Conservation (phyloP, 306 rosid genomes). For the Fragaria ananassa region DNA sequence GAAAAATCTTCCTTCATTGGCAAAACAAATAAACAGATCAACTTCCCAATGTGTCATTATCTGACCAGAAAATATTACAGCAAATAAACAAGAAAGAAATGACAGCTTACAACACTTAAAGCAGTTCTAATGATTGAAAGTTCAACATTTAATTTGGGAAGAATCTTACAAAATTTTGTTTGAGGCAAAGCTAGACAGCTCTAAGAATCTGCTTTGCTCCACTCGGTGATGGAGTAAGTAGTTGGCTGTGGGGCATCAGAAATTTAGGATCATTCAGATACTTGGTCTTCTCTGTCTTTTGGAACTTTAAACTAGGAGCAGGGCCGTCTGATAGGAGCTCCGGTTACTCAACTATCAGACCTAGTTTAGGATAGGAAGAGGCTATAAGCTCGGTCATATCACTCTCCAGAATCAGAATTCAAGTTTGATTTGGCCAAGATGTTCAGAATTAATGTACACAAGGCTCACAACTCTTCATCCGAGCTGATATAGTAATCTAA, state of each 20-base stretch:
- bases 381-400: neutral
- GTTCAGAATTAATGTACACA: neutral
- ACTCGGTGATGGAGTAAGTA: neutral
- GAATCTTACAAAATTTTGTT: conserved; percentile 18
- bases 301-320: neutral
- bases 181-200: conserved; percentile 3
- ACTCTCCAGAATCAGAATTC: neutral
- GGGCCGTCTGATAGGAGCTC: neutral
- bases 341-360: neutral
- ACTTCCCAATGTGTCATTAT: neutral
- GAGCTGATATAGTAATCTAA: conserved; percentile 63
- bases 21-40: neutral
- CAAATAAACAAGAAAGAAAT: conserved; percentile 1
- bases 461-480: conserved; percentile 60
- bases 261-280: neutral
- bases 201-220: conserved; percentile 2
- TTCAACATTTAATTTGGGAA: neutral
- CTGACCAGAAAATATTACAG: neutral
- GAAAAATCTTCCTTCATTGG: neutral
- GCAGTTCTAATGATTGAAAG: conserved; percentile 6
- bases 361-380: neutral
- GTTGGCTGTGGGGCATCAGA: neutral
- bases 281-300: neutral
- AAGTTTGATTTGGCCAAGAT: conserved; percentile 3
- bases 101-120: neutral